Conservation (phyloP, 164 flowering plant species). For the Piper longum region DNA sequence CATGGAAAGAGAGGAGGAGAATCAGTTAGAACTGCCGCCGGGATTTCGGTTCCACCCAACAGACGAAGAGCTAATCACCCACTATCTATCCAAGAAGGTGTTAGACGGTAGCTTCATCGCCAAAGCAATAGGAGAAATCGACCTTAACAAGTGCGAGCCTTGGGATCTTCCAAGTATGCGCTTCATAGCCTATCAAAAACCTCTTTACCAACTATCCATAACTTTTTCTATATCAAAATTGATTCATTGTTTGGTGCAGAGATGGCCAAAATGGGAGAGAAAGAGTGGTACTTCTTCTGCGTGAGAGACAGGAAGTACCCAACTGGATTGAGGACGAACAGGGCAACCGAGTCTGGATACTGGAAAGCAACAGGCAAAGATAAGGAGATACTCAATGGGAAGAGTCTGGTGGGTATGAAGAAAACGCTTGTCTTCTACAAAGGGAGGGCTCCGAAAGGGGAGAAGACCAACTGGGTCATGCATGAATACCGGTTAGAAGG, state of each 20-base stretch:
- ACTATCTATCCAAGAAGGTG: conserved; percentile 12
- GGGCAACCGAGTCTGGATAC: conserved; percentile 85
- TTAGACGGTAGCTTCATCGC: conserved; percentile 6
- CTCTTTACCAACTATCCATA: neutral
- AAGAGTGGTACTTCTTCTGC: conserved; percentile 95
- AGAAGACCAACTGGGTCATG: conserved; percentile 84
- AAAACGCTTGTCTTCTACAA: conserved; percentile 88
- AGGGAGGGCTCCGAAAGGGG: conserved; percentile 96
- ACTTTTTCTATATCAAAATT: neutral
- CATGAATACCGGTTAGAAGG: conserved; percentile 87
- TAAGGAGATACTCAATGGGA: conserved; percentile 65
- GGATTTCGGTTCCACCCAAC: conserved; percentile 26
- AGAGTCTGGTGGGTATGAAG: conserved; percentile 83
- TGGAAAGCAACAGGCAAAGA: conserved; percentile 99
- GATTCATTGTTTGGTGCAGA: conserved; percentile 24
- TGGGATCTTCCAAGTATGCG: conserved; percentile 88
- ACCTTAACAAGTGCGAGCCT: conserved; percentile 20
- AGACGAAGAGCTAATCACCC: conserved; percentile 18
- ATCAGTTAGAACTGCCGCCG: conserved; percentile 16
- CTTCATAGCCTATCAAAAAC: neutral
- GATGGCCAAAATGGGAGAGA: conserved; percentile 88
- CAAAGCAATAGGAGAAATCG: conserved; percentile 16
- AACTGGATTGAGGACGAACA: conserved; percentile 82
- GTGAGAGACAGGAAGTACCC: conserved; percentile 90
- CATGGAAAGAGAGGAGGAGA: conserved; percentile 21